Evolutionary conservation across 2,329 filamentous ascomycete genomes (phyloP).

Genomic region (Claviceps digitariae): DNA sequence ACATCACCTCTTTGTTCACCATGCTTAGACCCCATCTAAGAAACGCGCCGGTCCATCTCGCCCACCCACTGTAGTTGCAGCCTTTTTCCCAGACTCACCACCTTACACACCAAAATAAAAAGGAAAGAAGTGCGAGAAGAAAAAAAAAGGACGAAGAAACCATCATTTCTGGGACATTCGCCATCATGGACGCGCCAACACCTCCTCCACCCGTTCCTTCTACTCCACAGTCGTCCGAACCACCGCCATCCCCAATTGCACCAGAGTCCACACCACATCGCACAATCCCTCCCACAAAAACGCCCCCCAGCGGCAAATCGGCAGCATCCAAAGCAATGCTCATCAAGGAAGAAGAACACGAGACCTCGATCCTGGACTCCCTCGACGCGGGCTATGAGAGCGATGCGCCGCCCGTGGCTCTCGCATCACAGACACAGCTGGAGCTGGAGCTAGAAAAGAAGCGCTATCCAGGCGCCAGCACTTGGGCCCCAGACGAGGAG

Average conservation of each 20-base stretch:
- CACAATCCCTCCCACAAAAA: background rate
- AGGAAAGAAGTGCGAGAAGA: background rate
- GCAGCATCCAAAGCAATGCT: background rate
- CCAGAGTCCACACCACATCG: background rate
- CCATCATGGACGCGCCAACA: background rate
- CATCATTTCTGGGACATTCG: too few relatives aligned
- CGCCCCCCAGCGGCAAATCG: background rate
- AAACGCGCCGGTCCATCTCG: background rate
- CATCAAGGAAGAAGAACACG: slow-evolving; percentile 4
- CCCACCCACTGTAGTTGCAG: background rate
- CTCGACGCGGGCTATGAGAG: slow-evolving; percentile 7
- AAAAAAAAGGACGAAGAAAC: background rate
- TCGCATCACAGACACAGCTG: background rate
- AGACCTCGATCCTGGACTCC: background rate
- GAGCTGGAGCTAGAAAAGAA: slow-evolving; percentile 32
- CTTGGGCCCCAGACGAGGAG: slow-evolving; percentile 39
- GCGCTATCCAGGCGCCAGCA: slow-evolving; percentile 27
- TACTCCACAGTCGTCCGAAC: background rate
- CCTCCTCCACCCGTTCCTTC: background rate
- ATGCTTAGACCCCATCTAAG: background rate
- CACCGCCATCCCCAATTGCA: background rate
- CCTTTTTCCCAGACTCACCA: background rate
- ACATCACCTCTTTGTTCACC: background rate
- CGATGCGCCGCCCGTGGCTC: background rate
- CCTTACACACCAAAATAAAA: background rate